phyloP scores from a whole-genome alignment of 73 alveolate genomes.

The Effrenium voratum region DNA sequence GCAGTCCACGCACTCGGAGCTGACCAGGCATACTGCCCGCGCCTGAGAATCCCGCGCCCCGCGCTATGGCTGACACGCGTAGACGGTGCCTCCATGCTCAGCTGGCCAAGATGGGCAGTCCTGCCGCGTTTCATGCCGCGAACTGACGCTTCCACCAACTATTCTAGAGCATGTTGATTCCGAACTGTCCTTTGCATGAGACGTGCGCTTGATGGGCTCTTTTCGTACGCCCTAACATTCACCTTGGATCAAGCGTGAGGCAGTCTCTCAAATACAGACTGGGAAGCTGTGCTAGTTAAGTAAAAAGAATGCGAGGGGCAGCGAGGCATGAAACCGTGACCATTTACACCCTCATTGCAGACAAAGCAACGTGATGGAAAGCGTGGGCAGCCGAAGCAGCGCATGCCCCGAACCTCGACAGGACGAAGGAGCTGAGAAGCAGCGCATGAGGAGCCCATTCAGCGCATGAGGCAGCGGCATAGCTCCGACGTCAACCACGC shows the following conservation, averaged over 20 bases:
- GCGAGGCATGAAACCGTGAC: neutral
- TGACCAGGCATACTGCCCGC: slow-evolving; percentile 52
- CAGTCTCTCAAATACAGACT: neutral
- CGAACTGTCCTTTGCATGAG: neutral
- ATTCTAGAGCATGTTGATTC: neutral
- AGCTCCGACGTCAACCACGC: slow-evolving; percentile 60
- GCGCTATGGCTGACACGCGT: no score
- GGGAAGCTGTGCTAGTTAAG: neutral
- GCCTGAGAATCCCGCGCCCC: neutral
- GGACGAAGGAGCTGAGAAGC: neutral
- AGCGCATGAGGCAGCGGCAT: slow-evolving; percentile 4
- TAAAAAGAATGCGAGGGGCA: neutral
- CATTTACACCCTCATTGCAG: neutral
- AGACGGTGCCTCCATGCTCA: slow-evolving; percentile 51
- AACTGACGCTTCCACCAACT: neutral
- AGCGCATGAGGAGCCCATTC: neutral
- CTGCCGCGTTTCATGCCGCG: neutral
- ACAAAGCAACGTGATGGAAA: no score
- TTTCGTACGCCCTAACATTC: slow-evolving; percentile 21
- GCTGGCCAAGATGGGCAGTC: slow-evolving; percentile 2
- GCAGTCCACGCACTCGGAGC: slow-evolving; percentile 3
- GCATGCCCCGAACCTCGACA: slow-evolving; percentile 64
- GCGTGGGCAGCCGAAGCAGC: neutral
- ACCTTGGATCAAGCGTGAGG: neutral
- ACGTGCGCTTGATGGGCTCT: neutral